These are phyloP conservation scores for Raphanus hybrid DNA, from an alignment of 441 rosid species.

Conservation along the genomic window DNA sequence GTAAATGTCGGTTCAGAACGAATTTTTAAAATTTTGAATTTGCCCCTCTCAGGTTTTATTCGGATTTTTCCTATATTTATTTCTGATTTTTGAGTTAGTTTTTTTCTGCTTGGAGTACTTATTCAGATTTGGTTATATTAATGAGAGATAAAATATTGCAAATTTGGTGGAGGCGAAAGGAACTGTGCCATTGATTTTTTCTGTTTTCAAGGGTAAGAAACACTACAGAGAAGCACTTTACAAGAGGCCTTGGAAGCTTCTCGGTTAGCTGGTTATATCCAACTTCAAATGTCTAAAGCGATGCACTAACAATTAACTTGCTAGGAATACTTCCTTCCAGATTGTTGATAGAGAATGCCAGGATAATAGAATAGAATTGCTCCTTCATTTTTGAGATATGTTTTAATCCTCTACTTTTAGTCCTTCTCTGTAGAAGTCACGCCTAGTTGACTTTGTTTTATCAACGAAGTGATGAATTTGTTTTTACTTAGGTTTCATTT, in stretches of 20 bases:
- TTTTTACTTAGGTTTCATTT: no score
- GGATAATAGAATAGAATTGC: neutral
- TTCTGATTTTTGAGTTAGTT: no score
- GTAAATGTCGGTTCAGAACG: no score
- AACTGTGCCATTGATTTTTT: no score
- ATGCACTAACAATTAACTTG: neutral
- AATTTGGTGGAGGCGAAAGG: no score
- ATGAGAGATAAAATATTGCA: no score
- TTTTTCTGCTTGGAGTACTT: no score
- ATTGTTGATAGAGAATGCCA: neutral
- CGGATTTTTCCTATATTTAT: no score
- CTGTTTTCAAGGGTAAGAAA: neutral
- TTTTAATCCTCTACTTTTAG: neutral
- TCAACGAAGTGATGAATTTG: no score
- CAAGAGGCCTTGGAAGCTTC: neutral
- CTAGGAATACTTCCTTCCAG: neutral
- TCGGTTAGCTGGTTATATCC: neutral
- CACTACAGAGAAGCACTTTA: neutral
- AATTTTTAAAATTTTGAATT: no score
- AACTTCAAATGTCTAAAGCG: neutral
- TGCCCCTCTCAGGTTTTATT: no score
- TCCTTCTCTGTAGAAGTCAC: neutral
- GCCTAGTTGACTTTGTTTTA: neutral
- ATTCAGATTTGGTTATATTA: no score
- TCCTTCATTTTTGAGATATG: slow-evolving; percentile 11